Percentiles rank a stretch among this genome's conserved stretches.
Conservation (phyloP, 2,329 filamentous ascomycete genomes). For the Fusarium graminum region DNA sequence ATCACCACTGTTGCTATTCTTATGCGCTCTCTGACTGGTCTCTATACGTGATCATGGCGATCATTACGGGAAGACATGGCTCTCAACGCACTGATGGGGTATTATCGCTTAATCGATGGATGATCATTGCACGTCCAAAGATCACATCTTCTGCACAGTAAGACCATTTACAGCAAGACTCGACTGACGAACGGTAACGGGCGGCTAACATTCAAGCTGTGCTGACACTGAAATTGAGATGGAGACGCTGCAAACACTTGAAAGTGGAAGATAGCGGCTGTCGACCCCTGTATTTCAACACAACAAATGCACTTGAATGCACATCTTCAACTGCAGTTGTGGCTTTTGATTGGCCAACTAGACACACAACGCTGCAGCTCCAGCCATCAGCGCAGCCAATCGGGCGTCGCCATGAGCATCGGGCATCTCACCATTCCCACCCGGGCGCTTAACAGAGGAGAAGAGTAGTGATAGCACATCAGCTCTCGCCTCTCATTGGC, state of each 20-base stretch:
- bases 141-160: slow-evolving; percentile 10
- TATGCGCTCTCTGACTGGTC: slow-evolving; percentile 2
- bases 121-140: slow-evolving; percentile 6
- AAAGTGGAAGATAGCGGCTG: slow-evolving; percentile 17
- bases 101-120: slow-evolving; percentile 13
- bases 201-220: slow-evolving; percentile 37
- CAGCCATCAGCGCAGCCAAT: slow-evolving; percentile 48
- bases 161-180: slow-evolving; percentile 33
- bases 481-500: slow-evolving; percentile 48
- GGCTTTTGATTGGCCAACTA: slow-evolving; percentile 45
- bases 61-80: too few species aligned
- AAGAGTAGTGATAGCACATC: slow-evolving; percentile 35
- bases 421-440: slow-evolving; percentile 43
- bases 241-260: slow-evolving; percentile 32
- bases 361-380: slow-evolving; percentile 27
- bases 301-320: slow-evolving; percentile 28
- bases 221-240: slow-evolving; percentile 22
- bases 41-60: background rate
- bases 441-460: slow-evolving; percentile 52
- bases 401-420: slow-evolving; percentile 31
- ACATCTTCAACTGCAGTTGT: slow-evolving; percentile 33
- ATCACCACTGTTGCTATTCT: slow-evolving; percentile 2
- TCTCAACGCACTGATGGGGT: background rate
- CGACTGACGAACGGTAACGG: slow-evolving; percentile 30
- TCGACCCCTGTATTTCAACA: slow-evolving; percentile 28